These are phyloP conservation scores for Posidonia oceanica DNA, from an alignment of 116 monocot genomes.

Conservation along the genomic window DNA sequence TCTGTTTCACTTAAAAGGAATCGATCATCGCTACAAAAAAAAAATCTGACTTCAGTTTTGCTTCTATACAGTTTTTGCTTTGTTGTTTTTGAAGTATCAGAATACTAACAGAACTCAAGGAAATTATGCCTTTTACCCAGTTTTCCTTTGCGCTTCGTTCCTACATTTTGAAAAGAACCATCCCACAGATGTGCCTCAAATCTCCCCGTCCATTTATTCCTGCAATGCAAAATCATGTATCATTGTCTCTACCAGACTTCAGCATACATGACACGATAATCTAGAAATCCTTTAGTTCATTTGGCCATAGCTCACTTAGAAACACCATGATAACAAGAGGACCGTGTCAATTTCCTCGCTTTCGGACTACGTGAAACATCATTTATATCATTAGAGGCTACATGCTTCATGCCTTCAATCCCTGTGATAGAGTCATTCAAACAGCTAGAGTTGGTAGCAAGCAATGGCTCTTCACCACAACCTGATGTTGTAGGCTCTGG, in stretches of 20 bases:
- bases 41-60: neutral
- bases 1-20: neutral
- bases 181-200: conserved; percentile 84
- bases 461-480: too few relatives aligned
- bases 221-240: conserved; percentile 5
- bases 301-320: neutral
- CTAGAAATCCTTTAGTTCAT: neutral
- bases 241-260: neutral
- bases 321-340: conserved; percentile 6
- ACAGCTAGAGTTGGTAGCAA: too few relatives aligned
- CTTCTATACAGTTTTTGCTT: neutral
- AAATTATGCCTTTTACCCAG: conserved; percentile 29
- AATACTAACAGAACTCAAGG: neutral
- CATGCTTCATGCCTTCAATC: too few relatives aligned
- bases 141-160: conserved; percentile 56
- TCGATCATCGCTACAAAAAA: neutral
- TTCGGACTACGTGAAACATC: neutral
- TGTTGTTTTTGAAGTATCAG: neutral
- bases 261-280: neutral
- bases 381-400: neutral
- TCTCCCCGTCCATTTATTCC: conserved; percentile 79
- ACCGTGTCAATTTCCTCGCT: neutral
- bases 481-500: too few relatives aligned
- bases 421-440: too few relatives aligned
- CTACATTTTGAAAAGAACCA: conserved; percentile 42